These are phyloP conservation scores for Podaxis sp. DNA, from an alignment of 768 basidiomycete genomes.

Conservation along the genomic window DNA sequence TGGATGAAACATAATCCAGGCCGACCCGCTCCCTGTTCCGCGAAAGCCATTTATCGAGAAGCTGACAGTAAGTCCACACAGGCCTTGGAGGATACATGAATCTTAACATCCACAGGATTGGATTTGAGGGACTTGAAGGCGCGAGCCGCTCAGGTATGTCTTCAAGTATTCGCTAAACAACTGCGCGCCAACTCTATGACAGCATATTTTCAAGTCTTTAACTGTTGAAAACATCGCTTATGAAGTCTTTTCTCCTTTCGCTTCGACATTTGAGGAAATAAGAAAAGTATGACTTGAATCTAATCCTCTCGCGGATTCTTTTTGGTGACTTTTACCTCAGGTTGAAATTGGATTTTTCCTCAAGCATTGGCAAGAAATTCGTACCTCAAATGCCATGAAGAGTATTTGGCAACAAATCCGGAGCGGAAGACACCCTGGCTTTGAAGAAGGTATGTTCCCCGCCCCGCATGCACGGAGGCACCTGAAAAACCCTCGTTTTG, in stretches of 20 bases:
- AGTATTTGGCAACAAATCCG: conserved; percentile 85
- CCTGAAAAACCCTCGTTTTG: background rate
- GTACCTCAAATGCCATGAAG: conserved; percentile 79
- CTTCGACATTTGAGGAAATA: conserved; percentile 77
- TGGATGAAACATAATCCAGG: conserved; percentile 64
- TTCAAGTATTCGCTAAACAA: background rate
- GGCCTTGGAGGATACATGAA: background rate
- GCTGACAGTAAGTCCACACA: conserved; percentile 64
- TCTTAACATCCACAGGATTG: conserved; percentile 44
- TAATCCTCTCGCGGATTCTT: background rate
- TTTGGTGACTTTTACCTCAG: conserved; percentile 39
- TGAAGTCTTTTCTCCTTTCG: conserved; percentile 85
- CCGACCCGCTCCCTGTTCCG: conserved; percentile 69
- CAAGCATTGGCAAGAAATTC: conserved; percentile 79
- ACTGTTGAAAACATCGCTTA: conserved; percentile 79
- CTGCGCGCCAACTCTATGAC: background rate
- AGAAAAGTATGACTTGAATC: conserved; percentile 49
- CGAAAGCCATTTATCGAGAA: conserved; percentile 80
- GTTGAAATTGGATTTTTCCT: conserved; percentile 78
- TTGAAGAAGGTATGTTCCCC: conserved; percentile 66
- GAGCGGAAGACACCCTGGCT: conserved; percentile 79
- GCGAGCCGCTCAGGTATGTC: conserved; percentile 54
- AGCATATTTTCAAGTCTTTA: conserved; percentile 78
- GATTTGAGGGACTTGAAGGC: conserved; percentile 72
- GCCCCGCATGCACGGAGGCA: background rate